A percentile compares a stretch with the other conserved stretches of the same genome.
Conservation (phyloP, 352 stramenopile species). For the Blastocystis sp. region DNA sequence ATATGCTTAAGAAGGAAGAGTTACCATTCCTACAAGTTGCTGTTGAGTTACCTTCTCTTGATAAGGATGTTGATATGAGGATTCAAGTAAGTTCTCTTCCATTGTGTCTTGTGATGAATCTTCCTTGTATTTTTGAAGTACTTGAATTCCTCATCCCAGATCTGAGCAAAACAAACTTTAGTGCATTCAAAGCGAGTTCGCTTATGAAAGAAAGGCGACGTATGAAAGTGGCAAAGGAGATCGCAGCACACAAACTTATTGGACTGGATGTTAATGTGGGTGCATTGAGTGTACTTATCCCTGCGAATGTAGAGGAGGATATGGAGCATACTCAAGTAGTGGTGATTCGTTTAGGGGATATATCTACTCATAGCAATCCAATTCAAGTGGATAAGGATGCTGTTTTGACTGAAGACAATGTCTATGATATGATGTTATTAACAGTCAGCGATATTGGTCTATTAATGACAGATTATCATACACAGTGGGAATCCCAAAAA, state of each 20-base stretch:
- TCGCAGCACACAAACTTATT: neutral
- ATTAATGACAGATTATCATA: neutral
- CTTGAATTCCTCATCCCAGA: neutral
- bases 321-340: neutral
- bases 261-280: slow-evolving; percentile 16
- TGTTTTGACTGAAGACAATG: neutral
- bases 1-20: neutral
- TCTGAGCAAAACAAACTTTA: neutral
- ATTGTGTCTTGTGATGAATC: slow-evolving; percentile 18
- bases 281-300: slow-evolving; percentile 24
- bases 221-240: neutral
- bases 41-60: neutral
- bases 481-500: neutral
- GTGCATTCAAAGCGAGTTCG: neutral
- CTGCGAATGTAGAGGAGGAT: neutral
- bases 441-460: neutral
- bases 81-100: slow-evolving; percentile 17
- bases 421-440: neutral
- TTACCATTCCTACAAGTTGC: slow-evolving; percentile 30
- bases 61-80: neutral
- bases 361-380: neutral
- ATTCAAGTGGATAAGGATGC: neutral
- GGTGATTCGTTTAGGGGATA: slow-evolving; percentile 7
- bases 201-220: neutral
- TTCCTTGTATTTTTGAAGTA: neutral